These are phyloP conservation scores for Termitomyces sp. DNA, from an alignment of 768 basidiomycete species.

Conservation along the genomic window DNA sequence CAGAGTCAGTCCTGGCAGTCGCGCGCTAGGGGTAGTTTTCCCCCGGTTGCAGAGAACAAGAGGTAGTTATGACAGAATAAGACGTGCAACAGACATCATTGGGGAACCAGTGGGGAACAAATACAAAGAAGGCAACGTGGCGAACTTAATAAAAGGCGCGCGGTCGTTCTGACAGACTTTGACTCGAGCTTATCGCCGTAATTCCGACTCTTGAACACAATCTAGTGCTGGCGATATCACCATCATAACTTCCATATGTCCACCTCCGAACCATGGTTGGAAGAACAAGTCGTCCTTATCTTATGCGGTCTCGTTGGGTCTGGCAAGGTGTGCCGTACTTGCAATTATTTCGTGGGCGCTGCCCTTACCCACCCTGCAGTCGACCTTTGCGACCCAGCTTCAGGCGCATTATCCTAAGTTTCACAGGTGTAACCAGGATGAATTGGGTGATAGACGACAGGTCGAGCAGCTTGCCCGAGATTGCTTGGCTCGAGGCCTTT, in stretches of 20 bases:
- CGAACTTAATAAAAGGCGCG: background rate
- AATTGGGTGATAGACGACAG: slow-evolving; percentile 59
- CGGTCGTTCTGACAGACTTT: background rate
- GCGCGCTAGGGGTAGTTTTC: too few species aligned
- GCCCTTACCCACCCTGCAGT: slow-evolving; percentile 19
- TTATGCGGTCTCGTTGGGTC: slow-evolving; percentile 71
- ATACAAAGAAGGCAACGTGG: background rate
- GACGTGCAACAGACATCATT: background rate
- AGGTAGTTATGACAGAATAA: background rate
- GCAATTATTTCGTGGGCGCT: background rate
- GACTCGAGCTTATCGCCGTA: background rate
- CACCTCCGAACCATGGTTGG: slow-evolving; percentile 17
- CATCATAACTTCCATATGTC: background rate
- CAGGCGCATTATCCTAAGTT: slow-evolving; percentile 55
- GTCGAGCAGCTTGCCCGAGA: slow-evolving; percentile 57
- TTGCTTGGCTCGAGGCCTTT: slow-evolving; percentile 50
- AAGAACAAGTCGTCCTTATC: slow-evolving; percentile 54
- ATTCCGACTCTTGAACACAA: background rate
- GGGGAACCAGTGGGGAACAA: too few species aligned
- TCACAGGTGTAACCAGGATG: slow-evolving; percentile 74
- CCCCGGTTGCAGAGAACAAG: background rate
- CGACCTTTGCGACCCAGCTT: slow-evolving; percentile 71
- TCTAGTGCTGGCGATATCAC: background rate
- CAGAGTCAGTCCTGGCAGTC: background rate
- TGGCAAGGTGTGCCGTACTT: slow-evolving; percentile 49